Evolutionary conservation across 495 filamentous ascomycete genomes (phyloP).

Genomic region (Barbatosphaeria neglecta): DNA sequence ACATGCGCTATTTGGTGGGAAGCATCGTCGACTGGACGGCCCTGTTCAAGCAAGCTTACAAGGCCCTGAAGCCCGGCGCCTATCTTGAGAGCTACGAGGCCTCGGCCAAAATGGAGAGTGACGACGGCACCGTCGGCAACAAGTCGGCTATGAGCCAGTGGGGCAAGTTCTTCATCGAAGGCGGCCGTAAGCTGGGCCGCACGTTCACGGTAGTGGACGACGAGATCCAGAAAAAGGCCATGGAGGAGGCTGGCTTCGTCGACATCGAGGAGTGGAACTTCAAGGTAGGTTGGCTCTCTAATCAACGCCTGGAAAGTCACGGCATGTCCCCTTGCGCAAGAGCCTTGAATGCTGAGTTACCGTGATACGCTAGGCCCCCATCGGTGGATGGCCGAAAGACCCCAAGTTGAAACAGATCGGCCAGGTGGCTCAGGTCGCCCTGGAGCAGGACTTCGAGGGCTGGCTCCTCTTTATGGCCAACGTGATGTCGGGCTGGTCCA

Average conservation of each 20-base stretch:
- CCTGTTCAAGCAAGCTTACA: slow-evolving; percentile 17
- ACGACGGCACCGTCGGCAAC: slow-evolving; percentile 9
- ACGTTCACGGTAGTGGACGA: slow-evolving; percentile 10
- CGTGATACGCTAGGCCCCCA: slow-evolving; percentile 22
- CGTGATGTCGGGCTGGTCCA: slow-evolving; percentile 20
- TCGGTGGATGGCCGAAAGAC: slow-evolving; percentile 40
- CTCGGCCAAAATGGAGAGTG: slow-evolving; percentile 22
- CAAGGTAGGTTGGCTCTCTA: slow-evolving; percentile 13
- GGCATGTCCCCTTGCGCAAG: too few species aligned
- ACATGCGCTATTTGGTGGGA: slow-evolving; percentile 42
- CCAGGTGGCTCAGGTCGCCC: slow-evolving; percentile 10
- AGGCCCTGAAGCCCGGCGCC: slow-evolving; percentile 23
- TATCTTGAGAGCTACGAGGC: slow-evolving; percentile 17
- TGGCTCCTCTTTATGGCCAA: slow-evolving; percentile 29
- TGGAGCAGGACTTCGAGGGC: slow-evolving; percentile 22
- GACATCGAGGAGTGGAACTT: slow-evolving; percentile 13
- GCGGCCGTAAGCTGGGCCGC: slow-evolving; percentile 8
- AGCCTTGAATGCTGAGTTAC: too few species aligned
- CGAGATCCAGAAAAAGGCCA: slow-evolving; percentile 5
- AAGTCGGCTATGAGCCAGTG: slow-evolving; percentile 8
- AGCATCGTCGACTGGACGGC: slow-evolving; percentile 36
- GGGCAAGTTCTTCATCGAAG: slow-evolving; percentile 10
- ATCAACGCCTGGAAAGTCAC: too few species aligned
- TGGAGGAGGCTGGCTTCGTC: slow-evolving; percentile 11
- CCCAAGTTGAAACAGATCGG: slow-evolving; percentile 36